phyloP scores from a whole-genome alignment of 1,139 yeast genomes.

The Diutina mesorugosa region DNA sequence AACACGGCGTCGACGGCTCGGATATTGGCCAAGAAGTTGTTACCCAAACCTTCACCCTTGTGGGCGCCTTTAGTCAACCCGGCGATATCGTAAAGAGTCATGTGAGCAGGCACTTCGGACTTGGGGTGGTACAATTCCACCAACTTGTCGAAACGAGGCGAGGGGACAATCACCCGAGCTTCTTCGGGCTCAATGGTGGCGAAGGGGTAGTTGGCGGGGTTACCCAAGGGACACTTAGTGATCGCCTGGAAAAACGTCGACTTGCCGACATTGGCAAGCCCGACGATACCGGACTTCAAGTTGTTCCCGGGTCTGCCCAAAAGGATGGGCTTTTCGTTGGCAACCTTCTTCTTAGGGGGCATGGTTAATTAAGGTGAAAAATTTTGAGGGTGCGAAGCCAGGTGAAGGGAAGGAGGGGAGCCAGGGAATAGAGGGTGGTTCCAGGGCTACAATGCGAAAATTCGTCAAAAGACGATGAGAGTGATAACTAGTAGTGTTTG shows the following conservation, averaged over 20 bases:
- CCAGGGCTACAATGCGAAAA: background rate
- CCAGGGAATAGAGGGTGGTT: background rate
- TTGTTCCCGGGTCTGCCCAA: constrained; percentile 98
- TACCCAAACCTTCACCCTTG: constrained; percentile 97
- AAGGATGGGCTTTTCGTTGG: constrained; percentile 74
- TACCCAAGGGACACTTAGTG: constrained; percentile 86
- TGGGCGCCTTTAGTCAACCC: constrained; percentile 97
- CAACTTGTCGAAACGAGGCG: constrained; percentile 73
- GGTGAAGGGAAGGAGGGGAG: background rate
- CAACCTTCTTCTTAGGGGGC: constrained; percentile 40
- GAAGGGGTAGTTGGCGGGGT: constrained; percentile 97
- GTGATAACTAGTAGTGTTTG: too few relatives aligned
- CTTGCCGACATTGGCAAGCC: constrained; percentile 94
- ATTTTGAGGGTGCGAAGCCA: background rate
- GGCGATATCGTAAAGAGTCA: constrained; percentile 94
- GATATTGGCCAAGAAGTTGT: constrained; percentile 92
- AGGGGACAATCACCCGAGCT: constrained; percentile 94
- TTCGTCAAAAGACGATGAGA: too few relatives aligned
- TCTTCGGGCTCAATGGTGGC: constrained; percentile 99
- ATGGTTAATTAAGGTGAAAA: background rate
- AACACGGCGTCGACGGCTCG: constrained; percentile 97
- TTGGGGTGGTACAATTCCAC: constrained; percentile 68
- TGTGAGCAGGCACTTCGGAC: constrained; percentile 82
- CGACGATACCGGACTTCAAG: constrained; percentile 93
- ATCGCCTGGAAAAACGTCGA: constrained; percentile 84